A percentile compares a stretch with the other conserved stretches of the same genome.
These are phyloP conservation scores for Asterophora lycoperdoides DNA, from an alignment of 768 basidiomycete species.

Conservation along the genomic window DNA sequence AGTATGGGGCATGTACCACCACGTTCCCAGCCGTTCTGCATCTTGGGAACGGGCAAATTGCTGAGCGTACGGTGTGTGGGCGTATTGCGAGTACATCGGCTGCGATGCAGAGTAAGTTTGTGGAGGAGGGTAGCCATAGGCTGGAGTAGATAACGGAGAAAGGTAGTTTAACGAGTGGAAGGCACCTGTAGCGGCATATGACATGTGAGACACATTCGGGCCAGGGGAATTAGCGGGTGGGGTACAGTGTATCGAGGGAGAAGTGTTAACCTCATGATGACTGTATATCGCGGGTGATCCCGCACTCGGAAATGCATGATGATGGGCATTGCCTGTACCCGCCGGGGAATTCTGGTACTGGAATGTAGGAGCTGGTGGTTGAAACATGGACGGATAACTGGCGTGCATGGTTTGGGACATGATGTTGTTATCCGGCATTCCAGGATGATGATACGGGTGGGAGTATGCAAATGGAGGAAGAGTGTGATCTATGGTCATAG, in stretches of 20 bases:
- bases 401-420: slow-evolving; percentile 38
- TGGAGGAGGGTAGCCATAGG: slow-evolving; percentile 34
- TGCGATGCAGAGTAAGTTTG: slow-evolving; percentile 32
- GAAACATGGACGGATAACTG: slow-evolving; percentile 38
- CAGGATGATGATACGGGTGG: slow-evolving; percentile 30
- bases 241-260: slow-evolving; percentile 24
- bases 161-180: slow-evolving; percentile 35
- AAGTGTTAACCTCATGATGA: slow-evolving; percentile 21
- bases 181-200: slow-evolving; percentile 21
- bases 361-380: slow-evolving; percentile 34
- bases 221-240: slow-evolving; percentile 19
- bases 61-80: slow-evolving; percentile 33
- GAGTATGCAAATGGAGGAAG: slow-evolving; percentile 32
- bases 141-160: slow-evolving; percentile 24
- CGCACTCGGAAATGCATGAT: slow-evolving; percentile 18
- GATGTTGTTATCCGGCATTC: slow-evolving; percentile 33
- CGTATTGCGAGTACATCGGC: slow-evolving; percentile 34
- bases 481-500: slow-evolving; percentile 32
- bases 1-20: slow-evolving; percentile 46
- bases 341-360: slow-evolving; percentile 35
- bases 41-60: slow-evolving; percentile 27
- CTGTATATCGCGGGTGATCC: slow-evolving; percentile 24
- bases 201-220: slow-evolving; percentile 22
- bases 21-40: slow-evolving; percentile 42
- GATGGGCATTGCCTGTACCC: slow-evolving; percentile 23